A percentile compares a stretch with the other conserved stretches of the same genome.
Conservation (phyloP, 257 asterid species). For the Eustoma russellianum region DNA sequence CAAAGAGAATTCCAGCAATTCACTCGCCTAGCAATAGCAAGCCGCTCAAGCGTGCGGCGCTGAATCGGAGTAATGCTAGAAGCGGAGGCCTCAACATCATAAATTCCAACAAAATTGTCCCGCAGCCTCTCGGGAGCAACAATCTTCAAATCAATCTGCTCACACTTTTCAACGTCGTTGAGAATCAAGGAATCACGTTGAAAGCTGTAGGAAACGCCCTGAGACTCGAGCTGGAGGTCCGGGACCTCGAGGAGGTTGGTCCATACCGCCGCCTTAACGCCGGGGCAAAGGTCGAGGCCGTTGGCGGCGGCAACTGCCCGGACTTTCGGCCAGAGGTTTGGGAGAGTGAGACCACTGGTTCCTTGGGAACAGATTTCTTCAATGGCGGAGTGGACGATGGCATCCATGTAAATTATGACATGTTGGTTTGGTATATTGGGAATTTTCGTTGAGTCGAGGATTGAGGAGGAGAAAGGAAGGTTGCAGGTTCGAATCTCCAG, state of each 20-base stretch:
- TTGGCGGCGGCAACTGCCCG: slow-evolving; percentile 28
- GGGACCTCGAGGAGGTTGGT: slow-evolving; percentile 56
- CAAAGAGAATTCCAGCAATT: background rate
- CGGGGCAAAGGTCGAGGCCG: slow-evolving; percentile 48
- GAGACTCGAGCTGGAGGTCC: slow-evolving; percentile 41
- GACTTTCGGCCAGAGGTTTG: slow-evolving; percentile 56
- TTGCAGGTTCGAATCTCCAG: slow-evolving; percentile 43
- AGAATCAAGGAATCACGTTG: slow-evolving; percentile 20
- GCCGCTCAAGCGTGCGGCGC: slow-evolving; percentile 56
- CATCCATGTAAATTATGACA: slow-evolving; percentile 44
- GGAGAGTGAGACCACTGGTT: slow-evolving; percentile 47
- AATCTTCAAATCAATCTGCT: slow-evolving; percentile 39
- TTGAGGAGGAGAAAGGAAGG: slow-evolving; percentile 13
- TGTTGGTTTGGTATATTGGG: slow-evolving; percentile 7
- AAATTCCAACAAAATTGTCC: slow-evolving; percentile 64
- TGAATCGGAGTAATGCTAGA: slow-evolving; percentile 33
- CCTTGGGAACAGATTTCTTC: slow-evolving; percentile 76
- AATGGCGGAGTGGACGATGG: slow-evolving; percentile 53
- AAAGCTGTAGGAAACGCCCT: slow-evolving; percentile 18
- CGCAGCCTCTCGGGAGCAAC: slow-evolving; percentile 64
- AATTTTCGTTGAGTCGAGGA: slow-evolving; percentile 30
- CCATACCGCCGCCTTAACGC: slow-evolving; percentile 67
- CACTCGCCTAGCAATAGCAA: slow-evolving; percentile 69
- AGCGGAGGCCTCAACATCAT: slow-evolving; percentile 47
- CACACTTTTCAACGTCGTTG: slow-evolving; percentile 43